Evolutionary conservation across 352 stramenopile genomes (phyloP).

Genomic region (Phytophthora tentaculata): DNA sequence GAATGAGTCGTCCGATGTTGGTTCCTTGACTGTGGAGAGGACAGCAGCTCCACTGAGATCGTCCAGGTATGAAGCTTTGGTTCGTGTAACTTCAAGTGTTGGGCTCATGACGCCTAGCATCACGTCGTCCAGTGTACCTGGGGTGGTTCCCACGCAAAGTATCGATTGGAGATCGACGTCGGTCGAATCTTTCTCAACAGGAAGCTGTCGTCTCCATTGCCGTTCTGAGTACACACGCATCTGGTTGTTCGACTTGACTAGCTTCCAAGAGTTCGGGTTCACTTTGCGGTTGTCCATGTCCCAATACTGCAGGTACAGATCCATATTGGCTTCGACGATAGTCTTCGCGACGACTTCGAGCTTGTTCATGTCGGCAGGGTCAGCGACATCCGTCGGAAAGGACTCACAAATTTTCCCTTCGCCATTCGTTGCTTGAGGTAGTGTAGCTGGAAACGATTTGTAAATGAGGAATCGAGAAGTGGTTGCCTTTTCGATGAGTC

Average conservation of each 20-base stretch:
- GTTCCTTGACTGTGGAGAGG: slow-evolving; percentile 47
- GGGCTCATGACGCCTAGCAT: slow-evolving; percentile 47
- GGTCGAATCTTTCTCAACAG: background rate
- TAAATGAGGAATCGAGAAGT: background rate
- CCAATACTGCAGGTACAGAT: slow-evolving; percentile 33
- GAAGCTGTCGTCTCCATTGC: slow-evolving; percentile 10
- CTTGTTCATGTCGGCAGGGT: slow-evolving; percentile 24
- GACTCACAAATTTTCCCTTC: slow-evolving; percentile 32
- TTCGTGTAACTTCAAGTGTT: slow-evolving; percentile 34
- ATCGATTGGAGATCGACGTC: slow-evolving; percentile 30
- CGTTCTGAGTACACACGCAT: slow-evolving; percentile 32
- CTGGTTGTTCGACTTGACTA: slow-evolving; percentile 36
- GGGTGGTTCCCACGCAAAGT: slow-evolving; percentile 37
- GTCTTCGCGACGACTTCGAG: slow-evolving; percentile 32
- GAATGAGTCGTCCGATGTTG: slow-evolving; percentile 57
- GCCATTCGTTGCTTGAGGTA: too few relatives aligned
- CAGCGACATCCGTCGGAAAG: slow-evolving; percentile 28
- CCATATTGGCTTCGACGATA: slow-evolving; percentile 37
- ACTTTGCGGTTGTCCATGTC: slow-evolving; percentile 28
- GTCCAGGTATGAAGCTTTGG: slow-evolving; percentile 46
- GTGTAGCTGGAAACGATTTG: background rate
- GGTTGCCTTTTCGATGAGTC: background rate
- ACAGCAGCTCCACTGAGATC: slow-evolving; percentile 42
- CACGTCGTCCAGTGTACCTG: slow-evolving; percentile 45
- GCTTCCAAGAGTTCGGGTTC: slow-evolving; percentile 33